phyloP scores from a whole-genome alignment of 192 early-diverging fungal species.

The Phlyctochytrium planicorne region DNA sequence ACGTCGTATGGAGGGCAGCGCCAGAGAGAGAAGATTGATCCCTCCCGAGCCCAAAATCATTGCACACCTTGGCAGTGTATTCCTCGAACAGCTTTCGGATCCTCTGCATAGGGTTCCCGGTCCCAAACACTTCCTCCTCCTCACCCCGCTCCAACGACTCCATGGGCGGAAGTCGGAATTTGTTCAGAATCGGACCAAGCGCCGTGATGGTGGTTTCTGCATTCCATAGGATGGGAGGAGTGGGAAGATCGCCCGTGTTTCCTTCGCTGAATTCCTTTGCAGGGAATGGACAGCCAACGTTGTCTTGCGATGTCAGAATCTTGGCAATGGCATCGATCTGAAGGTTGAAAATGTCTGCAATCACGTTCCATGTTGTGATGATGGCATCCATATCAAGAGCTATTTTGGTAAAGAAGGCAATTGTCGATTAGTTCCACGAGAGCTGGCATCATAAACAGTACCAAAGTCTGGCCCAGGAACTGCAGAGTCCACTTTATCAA shows the following conservation, averaged over 20 bases:
- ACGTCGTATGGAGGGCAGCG: no score
- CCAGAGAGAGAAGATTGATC: no score
- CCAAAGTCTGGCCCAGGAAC: conserved; percentile 15
- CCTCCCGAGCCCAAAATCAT: no score
- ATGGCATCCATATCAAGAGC: conserved; percentile 3
- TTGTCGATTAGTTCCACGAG: no score
- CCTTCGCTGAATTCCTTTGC: conserved; percentile 6
- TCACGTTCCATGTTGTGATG: conserved; percentile 7
- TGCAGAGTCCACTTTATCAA: conserved; percentile 2
- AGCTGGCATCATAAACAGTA: conserved; percentile 1
- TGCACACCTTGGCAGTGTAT: no score
- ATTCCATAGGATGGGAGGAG: conserved; percentile 21
- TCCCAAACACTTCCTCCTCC: no score
- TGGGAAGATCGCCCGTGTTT: neutral
- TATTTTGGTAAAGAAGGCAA: conserved; percentile 1
- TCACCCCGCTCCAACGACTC: no score
- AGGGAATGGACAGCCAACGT: conserved; percentile 6
- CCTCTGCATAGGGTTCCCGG: no score
- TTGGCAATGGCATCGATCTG: conserved; percentile 4
- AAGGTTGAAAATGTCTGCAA: conserved; percentile 11
- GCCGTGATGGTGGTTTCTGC: neutral
- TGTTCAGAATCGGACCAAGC: neutral
- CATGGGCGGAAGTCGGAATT: conserved; percentile 12
- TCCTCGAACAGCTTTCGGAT: no score
- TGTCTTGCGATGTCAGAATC: neutral